Evolutionary conservation across 2,329 filamentous ascomycete species (phyloP), one percentile per base, ranked within the genome.

Genomic region (Alternaria burnsii): DNA sequence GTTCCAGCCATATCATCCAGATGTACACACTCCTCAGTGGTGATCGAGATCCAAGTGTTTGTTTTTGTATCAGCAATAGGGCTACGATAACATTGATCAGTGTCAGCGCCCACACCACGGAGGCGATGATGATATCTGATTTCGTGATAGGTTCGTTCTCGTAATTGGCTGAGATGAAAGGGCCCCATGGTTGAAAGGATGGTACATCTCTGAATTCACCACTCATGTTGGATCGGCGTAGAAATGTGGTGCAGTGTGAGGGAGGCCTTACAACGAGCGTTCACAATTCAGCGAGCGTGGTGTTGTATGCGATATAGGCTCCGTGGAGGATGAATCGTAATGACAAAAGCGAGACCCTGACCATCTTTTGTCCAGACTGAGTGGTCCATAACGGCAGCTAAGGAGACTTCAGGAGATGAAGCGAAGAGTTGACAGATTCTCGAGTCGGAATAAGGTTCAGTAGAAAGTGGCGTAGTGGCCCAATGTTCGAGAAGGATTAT

Each of bases 1-100:
- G 74, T 65, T 84, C 83, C 28, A 79, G 52, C 83, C 82, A 84
- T 55, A 84, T 79, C 79, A 84, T 80, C 75, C 79, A 81, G 0
- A 84, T 75, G 59, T 84, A 84, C 1, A 77, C 71, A 61, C 81
- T 82, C 14, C 69, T 62, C 24, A 75, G 32, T 8, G 76, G 64
- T 57, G 66, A 67, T 14, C 74, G 66, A 3, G 75, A 75, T 3
- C 55, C 65, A 12, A 38, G 72, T 48, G 56, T 78, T 66, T 69
- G 76, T 51, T 18, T 42, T 48, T 69, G 74, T 9, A 72, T 78
- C n/a, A 73, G 66, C 56, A 73, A 81, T 40, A 78, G 61, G 8
- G 75, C 74, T 18, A 76, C 36, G 4, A 68, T 22, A 9, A 57
- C 61, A 50, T 70, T 73, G n/a, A 75, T 4, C 16, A 76, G 53